Conservation (phyloP, 148 eudicot species). For the Nepenthes gracilis region DNA sequence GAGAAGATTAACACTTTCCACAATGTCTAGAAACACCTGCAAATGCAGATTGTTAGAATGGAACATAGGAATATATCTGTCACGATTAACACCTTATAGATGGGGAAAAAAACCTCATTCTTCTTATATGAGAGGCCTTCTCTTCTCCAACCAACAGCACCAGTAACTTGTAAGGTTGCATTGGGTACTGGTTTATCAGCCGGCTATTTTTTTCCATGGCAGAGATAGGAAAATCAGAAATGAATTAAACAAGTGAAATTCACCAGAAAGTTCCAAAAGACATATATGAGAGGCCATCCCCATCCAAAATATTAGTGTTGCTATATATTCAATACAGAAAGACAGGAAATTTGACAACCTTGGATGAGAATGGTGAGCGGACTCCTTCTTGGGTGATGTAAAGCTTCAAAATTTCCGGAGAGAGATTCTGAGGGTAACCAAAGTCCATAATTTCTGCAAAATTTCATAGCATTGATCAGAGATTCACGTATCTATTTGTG, state of each 20-base stretch:
- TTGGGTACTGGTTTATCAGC: conserved; percentile 95
- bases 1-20: conserved; percentile 98
- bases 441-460: conserved; percentile 96
- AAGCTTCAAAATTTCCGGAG: conserved; percentile 92
- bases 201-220: conserved; percentile 32
- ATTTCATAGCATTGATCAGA: conserved; percentile 1
- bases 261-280: no score
- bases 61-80: conserved; percentile 4
- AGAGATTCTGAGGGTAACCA: conserved; percentile 97
- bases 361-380: conserved; percentile 93
- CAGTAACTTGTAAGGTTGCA: conserved; percentile 98
- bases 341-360: conserved; percentile 27
- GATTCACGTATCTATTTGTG: neutral
- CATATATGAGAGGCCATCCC: neutral
- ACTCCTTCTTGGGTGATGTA: conserved; percentile 98
- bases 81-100: conserved; percentile 4
- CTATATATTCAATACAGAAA: neutral
- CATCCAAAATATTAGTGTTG: no score
- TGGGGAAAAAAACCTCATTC: conserved; percentile 54
- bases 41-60: conserved; percentile 7
- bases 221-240: conserved; percentile 2
- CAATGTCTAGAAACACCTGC: conserved; percentile 95
- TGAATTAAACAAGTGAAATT: neutral
- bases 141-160: conserved; percentile 99
- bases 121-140: conserved; percentile 94